These are phyloP conservation scores for Fraxinus anomala DNA, from an alignment of 257 asterid species.

Conservation along the genomic window DNA sequence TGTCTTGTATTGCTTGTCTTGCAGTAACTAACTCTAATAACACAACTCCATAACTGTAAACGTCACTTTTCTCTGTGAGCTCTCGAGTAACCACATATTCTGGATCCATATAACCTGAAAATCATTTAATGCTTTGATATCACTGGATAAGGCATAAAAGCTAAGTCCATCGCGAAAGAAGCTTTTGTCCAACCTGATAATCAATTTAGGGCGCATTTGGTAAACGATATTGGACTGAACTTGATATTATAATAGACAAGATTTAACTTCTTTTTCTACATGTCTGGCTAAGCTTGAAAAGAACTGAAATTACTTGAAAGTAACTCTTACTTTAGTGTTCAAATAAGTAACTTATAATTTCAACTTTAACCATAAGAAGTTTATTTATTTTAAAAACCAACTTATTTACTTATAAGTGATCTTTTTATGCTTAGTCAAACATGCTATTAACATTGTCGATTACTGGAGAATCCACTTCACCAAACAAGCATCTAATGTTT, in stretches of 20 bases:
- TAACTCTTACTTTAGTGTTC: background rate
- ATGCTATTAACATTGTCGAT: background rate
- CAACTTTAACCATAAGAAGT: constrained; percentile 9
- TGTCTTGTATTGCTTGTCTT: constrained; percentile 82
- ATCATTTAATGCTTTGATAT: constrained; percentile 17
- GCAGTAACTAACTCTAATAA: constrained; percentile 71
- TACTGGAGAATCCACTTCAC: constrained; percentile 56
- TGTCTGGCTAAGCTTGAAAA: background rate
- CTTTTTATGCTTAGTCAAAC: background rate
- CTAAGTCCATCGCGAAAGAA: background rate
- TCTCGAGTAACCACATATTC: constrained; percentile 82
- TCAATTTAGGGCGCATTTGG: background rate
- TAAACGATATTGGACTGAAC: background rate
- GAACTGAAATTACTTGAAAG: background rate
- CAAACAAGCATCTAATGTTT: constrained; percentile 36
- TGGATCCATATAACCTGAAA: constrained; percentile 89
- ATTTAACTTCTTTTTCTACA: background rate
- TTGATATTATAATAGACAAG: background rate
- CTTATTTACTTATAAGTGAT: background rate
- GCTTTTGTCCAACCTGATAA: background rate
- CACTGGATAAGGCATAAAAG: too few relatives aligned
- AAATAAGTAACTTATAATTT: background rate
- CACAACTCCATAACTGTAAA: constrained; percentile 91
- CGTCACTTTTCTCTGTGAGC: constrained; percentile 92
- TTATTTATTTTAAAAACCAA: background rate